Base-by-base conservation (phyloP, 108 stramenopile species). In the Fragilariopsis cylindrus region DNA sequence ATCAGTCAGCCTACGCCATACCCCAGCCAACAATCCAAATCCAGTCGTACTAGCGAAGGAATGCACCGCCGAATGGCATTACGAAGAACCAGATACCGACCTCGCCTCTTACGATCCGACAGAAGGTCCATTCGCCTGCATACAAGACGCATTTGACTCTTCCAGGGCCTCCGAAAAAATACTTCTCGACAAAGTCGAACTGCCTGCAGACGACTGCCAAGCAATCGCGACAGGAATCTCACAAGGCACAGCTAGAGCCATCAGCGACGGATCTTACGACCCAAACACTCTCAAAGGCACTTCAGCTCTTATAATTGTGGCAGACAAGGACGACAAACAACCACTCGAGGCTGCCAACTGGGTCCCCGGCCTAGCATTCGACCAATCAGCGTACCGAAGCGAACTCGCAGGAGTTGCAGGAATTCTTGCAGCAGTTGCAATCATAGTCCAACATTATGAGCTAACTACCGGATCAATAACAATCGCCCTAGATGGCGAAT, bases 401-500 rank as follows among this genome's bases (percentile, higher is more conserved):
- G 65, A 66, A 45, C 65, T 66, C 9, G 39, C 42, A 44, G 65
- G 65, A 11, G 30, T 66, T 9, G 13, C 47, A n/a, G 9, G 8
- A 12, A 12, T 9, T 46, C 16, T 66, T 15, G 11, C 43, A 41
- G 15, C 47, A 12, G 9, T 45, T 7, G 39, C 15, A 45, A 45
- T 45, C 15, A 11, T 66, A 45, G 8, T 8, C 30, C 65, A 44
- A 43, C 12, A 9, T 12, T 45, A 44, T 21, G 11, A 66, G 12
- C 15, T 66, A 11, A 39, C 15, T 41, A 9, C 9, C 15, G 65
- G 65, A 9, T 66, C 65, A 41, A 45, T 66, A 12, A 66, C 65
- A 11, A 41, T 66, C 8, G 65, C 65, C 39, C 42, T 66, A 30
- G 68, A 69, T 69, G 68, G 47, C 47, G 12, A n/a, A 11, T 49